Conservation (phyloP, 2,329 filamentous ascomycete species). For the Aspergillus uvarum region DNA sequence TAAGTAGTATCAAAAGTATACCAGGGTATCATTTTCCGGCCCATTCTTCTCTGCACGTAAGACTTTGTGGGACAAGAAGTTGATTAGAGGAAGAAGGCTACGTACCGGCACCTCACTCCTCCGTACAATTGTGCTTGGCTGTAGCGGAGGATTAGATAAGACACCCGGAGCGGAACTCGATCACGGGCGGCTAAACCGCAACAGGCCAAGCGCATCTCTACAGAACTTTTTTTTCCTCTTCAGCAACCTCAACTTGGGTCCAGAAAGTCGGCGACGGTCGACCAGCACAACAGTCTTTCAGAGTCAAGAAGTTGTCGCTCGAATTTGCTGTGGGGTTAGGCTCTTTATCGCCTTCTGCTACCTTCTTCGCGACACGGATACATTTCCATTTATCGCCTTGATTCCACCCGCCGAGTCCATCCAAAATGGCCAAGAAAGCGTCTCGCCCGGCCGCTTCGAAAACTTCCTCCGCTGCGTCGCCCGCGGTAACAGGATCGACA, state of each 20-base stretch:
- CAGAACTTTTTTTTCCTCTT: conserved; percentile 46
- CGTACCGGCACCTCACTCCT: conserved; percentile 12
- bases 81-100: background rate
- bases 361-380: conserved; percentile 5
- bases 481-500: conserved; percentile 37
- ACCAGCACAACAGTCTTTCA: conserved; percentile 26
- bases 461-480: conserved; percentile 44
- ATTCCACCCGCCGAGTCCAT: conserved; percentile 4
- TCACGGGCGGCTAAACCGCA: conserved; percentile 25
- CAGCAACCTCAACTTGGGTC: conserved; percentile 27
- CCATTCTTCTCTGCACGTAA: too few species aligned
- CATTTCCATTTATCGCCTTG: conserved; percentile 1
- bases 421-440: conserved; percentile 49
- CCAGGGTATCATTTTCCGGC: background rate
- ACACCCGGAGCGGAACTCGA: conserved; percentile 16
- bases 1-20: background rate
- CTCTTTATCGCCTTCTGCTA: conserved; percentile 7
- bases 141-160: conserved; percentile 35
- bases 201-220: conserved; percentile 37
- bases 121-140: conserved; percentile 9
- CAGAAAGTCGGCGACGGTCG: conserved; percentile 20
- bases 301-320: conserved; percentile 19
- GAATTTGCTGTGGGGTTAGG: conserved; percentile 15
- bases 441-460: conserved; percentile 45
- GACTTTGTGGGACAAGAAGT: too few species aligned